A percentile compares a stretch with the other conserved stretches of the same genome.
phyloP scores from a whole-genome alignment of 768 basidiomycete species.

The Macrocybe gigantea region DNA sequence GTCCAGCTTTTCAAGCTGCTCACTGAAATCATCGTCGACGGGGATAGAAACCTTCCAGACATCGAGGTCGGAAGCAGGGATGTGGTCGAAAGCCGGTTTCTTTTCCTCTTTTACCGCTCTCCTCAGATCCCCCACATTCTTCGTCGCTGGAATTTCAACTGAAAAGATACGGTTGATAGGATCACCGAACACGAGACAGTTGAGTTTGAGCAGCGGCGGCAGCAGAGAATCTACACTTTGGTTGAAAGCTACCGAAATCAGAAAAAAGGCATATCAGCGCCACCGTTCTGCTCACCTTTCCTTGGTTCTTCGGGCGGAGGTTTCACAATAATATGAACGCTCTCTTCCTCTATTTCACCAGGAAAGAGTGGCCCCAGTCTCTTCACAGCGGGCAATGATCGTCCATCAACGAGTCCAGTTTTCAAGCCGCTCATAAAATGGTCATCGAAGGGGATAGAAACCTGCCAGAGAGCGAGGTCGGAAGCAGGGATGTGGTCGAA shows the following conservation, averaged over 20 bases:
- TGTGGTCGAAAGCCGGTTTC: background rate
- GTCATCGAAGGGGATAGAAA: background rate
- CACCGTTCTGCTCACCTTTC: too few species aligned
- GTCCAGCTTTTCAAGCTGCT: background rate
- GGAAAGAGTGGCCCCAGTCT: too few species aligned
- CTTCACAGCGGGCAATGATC: background rate
- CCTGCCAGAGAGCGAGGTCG: background rate
- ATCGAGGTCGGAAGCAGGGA: background rate
- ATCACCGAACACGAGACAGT: slow-evolving; percentile 1
- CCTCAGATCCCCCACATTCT: background rate
- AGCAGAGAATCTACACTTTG: background rate
- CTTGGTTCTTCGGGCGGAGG: too few species aligned
- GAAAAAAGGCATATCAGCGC: too few species aligned
- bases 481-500: background rate
- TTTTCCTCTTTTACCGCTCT: background rate
- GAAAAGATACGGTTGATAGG: too few species aligned
- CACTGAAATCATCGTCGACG: background rate
- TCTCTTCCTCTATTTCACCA: too few species aligned
- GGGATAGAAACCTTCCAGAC: slow-evolving; percentile 1
- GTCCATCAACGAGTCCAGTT: background rate
- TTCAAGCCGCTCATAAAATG: background rate
- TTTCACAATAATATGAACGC: too few species aligned
- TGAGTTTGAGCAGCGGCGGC: background rate
- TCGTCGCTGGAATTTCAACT: background rate
- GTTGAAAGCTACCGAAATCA: background rate